These are phyloP conservation scores for Russula vinacea DNA, from an alignment of 768 basidiomycete genomes.

Conservation along the genomic window DNA sequence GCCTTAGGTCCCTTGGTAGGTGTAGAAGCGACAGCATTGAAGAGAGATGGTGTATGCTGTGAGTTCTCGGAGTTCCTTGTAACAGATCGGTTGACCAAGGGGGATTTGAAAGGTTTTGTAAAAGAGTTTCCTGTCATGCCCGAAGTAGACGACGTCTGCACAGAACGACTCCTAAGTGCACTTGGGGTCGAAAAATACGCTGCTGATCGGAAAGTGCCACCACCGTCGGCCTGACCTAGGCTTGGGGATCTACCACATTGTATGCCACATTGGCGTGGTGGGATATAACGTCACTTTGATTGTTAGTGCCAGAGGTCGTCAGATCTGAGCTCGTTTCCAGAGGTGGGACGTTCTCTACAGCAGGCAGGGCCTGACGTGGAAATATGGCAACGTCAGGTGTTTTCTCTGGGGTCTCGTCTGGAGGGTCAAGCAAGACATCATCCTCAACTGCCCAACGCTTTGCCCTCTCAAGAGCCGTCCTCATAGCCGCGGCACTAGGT, in stretches of 20 bases:
- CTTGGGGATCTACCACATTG: background rate
- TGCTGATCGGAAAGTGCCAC: constrained; percentile 9
- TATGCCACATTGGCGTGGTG: background rate
- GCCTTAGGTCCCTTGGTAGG: constrained; percentile 4
- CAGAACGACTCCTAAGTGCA: background rate
- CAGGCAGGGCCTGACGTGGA: constrained; percentile 2
- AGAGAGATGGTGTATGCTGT: constrained; percentile 6
- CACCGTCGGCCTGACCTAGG: background rate
- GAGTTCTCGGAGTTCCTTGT: background rate
- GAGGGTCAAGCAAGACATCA: background rate
- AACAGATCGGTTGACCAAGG: constrained; percentile 11
- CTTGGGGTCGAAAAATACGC: constrained; percentile 12
- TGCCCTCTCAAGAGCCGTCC: constrained; percentile 12
- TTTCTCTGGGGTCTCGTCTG: background rate
- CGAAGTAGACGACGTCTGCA: constrained; percentile 11
- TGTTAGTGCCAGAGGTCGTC: background rate
- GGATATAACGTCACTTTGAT: background rate
- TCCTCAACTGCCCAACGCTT: constrained; percentile 27
- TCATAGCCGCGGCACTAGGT: constrained; percentile 20
- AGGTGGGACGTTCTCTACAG: constrained; percentile 11
- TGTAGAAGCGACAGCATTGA: constrained; percentile 9
- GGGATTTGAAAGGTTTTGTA: constrained; percentile 25
- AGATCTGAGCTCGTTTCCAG: background rate
- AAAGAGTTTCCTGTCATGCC: constrained; percentile 10
- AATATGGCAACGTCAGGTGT: background rate